These are phyloP conservation scores for Umbelopsis ramanniana DNA, from an alignment of 192 early-diverging fungal genomes.

Conservation along the genomic window DNA sequence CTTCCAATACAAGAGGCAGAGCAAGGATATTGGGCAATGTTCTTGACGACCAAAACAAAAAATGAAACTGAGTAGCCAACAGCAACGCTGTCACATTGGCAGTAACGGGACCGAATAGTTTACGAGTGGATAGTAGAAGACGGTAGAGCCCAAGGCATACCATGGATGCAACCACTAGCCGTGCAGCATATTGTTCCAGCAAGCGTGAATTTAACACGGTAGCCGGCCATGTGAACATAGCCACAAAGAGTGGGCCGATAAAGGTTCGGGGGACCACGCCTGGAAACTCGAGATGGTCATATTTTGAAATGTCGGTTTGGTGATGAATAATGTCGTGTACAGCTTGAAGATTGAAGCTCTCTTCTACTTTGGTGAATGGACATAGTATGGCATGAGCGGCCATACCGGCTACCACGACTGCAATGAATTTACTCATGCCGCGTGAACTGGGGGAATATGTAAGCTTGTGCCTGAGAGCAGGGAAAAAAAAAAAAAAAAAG, in stretches of 20 bases:
- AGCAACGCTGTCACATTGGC: slow-evolving; percentile 58
- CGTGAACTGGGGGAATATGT: neutral
- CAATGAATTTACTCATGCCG: slow-evolving; percentile 8
- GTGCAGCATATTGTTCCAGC: slow-evolving; percentile 36
- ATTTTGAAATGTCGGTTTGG: slow-evolving; percentile 51
- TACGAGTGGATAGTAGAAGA: slow-evolving; percentile 54
- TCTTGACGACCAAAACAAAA: slow-evolving; percentile 86
- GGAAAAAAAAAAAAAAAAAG: too few relatives aligned
- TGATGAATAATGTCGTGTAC: slow-evolving; percentile 83
- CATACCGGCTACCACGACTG: neutral
- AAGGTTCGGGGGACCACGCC: slow-evolving; percentile 97
- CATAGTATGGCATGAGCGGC: slow-evolving; percentile 45
- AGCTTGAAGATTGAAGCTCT: slow-evolving; percentile 95
- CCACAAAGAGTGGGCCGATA: slow-evolving; percentile 76
- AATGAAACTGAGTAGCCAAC: slow-evolving; percentile 80
- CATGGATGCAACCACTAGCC: slow-evolving; percentile 56
- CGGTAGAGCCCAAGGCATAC: slow-evolving; percentile 52
- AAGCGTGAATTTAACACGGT: slow-evolving; percentile 8
- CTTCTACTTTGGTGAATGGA: slow-evolving; percentile 96
- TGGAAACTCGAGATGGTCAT: slow-evolving; percentile 90
- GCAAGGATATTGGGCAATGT: slow-evolving; percentile 90
- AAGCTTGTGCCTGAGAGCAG: neutral
- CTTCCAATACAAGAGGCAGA: slow-evolving; percentile 58
- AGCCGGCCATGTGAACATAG: slow-evolving; percentile 48
- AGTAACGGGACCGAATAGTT: slow-evolving; percentile 61